These are phyloP conservation scores for Plantago coronopus DNA, from an alignment of 305 asterid genomes.

Conservation along the genomic window DNA sequence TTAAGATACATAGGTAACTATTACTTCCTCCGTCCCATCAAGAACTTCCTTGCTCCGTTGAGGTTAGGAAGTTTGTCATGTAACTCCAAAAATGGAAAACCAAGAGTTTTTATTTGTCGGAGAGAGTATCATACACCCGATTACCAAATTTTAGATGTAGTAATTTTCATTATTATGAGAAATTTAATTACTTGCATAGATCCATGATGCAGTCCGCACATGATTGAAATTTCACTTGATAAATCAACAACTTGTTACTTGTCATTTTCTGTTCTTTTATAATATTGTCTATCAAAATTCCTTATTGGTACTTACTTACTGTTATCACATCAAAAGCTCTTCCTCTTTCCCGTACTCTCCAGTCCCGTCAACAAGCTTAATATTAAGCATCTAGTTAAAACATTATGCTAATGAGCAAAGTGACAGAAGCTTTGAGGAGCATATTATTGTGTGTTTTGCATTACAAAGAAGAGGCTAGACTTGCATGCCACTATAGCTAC, in stretches of 20 bases:
- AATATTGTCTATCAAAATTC: neutral
- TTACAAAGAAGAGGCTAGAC: neutral
- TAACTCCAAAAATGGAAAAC: neutral
- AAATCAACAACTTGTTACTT: neutral
- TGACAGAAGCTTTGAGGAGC: neutral
- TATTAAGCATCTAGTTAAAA: conserved; percentile 10
- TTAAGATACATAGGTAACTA: neutral
- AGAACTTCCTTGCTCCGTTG: neutral
- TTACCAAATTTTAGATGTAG: neutral
- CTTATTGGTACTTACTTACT: neutral
- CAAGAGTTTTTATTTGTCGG: neutral
- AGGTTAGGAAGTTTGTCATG: neutral
- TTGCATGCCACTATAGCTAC: conserved; percentile 16
- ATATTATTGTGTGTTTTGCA: conserved; percentile 15
- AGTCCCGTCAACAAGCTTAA: conserved; percentile 14
- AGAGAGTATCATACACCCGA: neutral
- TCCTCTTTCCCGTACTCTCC: conserved; percentile 8
- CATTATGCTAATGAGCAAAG: conserved; percentile 5
- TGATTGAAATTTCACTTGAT: neutral
- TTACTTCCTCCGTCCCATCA: too few relatives aligned
- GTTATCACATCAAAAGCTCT: conserved; percentile 6
- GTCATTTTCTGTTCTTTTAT: neutral
- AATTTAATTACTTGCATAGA: neutral
- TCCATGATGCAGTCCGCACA: neutral
- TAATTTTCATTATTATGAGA: neutral